Percentiles rank a stretch among this genome's conserved stretches.
Conservation (phyloP, 345 rosid species). For the Aquilaria malaccensis region DNA sequence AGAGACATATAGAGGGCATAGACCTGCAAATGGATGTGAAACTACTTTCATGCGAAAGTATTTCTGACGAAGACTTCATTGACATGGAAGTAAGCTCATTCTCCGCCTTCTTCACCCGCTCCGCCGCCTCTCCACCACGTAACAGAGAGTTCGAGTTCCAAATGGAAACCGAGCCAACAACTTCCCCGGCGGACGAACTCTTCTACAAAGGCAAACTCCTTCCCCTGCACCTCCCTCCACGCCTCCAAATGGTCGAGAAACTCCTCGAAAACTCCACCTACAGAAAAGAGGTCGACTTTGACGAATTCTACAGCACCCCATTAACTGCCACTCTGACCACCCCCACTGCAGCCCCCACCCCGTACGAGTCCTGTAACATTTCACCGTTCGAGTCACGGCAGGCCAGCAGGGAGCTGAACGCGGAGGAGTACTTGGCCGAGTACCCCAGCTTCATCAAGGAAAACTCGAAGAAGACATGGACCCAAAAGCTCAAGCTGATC, state of each 20-base stretch:
- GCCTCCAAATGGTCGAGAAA: constrained; percentile 62
- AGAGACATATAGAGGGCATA: background rate
- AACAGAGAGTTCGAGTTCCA: constrained; percentile 84
- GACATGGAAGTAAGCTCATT: constrained; percentile 78
- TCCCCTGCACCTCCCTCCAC: constrained; percentile 79
- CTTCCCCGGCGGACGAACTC: constrained; percentile 91
- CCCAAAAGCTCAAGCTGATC: constrained; percentile 47
- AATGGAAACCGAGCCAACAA: constrained; percentile 33
- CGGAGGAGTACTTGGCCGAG: constrained; percentile 40
- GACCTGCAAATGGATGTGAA: constrained; percentile 39
- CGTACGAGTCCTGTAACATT: constrained; percentile 77
- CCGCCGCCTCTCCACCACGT: constrained; percentile 32
- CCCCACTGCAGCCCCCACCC: constrained; percentile 55
- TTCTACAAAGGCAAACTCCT: constrained; percentile 95
- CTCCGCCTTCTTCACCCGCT: constrained; percentile 36
- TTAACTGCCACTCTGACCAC: constrained; percentile 44
- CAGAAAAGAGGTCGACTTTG: constrained; percentile 17
- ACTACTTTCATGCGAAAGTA: constrained; percentile 28
- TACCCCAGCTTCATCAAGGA: constrained; percentile 26
- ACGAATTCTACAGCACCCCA: constrained; percentile 67
- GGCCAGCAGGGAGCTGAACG: constrained; percentile 69
- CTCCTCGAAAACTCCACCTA: constrained; percentile 38
- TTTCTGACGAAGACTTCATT: constrained; percentile 75
- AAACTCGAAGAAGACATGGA: constrained; percentile 59
- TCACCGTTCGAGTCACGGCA: constrained; percentile 72